These are phyloP conservation scores for Suillus subluteus DNA, from an alignment of 768 basidiomycete genomes.

Conservation along the genomic window DNA sequence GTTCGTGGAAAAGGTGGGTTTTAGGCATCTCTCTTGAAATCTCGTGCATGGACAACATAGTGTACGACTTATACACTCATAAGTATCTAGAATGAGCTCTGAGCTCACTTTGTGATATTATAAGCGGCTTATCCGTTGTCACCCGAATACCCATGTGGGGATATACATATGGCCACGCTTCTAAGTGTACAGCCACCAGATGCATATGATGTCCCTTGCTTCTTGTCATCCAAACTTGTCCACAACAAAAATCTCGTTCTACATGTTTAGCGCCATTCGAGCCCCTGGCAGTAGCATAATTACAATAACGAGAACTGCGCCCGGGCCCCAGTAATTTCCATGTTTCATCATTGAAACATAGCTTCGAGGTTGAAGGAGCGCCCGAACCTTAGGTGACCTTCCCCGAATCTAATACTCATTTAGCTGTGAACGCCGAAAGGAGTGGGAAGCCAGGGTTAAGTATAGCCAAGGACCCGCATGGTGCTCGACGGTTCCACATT, in stretches of 20 bases:
- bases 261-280: not conserved
- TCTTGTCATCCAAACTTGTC: not conserved
- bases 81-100: not conserved
- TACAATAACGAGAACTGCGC: not conserved
- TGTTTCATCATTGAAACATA: not conserved
- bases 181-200: not conserved
- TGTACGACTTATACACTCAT: not conserved
- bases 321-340: no score
- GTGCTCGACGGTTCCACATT: constrained; percentile 13
- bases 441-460: constrained; percentile 39
- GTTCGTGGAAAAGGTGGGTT: constrained; percentile 47
- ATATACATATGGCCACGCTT: not conserved
- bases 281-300: not conserved
- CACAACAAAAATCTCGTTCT: not conserved
- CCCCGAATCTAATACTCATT: not conserved
- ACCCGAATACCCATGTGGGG: not conserved
- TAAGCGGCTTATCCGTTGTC: not conserved
- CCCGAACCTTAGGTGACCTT: not conserved
- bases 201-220: not conserved
- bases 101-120: not conserved
- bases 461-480: constrained; percentile 37
- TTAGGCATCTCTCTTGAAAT: constrained; percentile 17
- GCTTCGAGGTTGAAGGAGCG: not conserved
- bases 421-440: constrained; percentile 22
- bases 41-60: not conserved